These are phyloP conservation scores for Didymella lethalis DNA, from an alignment of 2,329 filamentous ascomycete species.

Conservation along the genomic window DNA sequence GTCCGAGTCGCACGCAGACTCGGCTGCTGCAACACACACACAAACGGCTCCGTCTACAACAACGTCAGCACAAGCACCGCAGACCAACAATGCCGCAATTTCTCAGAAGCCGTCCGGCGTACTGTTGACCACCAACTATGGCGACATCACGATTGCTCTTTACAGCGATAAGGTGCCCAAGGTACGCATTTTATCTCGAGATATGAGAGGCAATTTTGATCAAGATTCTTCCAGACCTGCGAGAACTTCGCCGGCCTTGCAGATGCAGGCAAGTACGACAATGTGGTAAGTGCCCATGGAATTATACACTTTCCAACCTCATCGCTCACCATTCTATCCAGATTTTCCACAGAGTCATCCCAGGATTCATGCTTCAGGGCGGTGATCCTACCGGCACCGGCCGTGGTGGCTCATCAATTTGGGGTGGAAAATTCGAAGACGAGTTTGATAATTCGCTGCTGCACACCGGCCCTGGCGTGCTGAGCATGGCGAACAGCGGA, in stretches of 20 bases:
- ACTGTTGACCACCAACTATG: constrained; percentile 60
- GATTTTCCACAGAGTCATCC: constrained; percentile 92
- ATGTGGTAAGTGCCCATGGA: constrained; percentile 51
- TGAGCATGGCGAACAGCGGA: constrained; percentile 95
- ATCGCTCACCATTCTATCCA: too few species aligned
- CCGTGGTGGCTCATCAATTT: constrained; percentile 86
- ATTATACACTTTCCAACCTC: too few species aligned
- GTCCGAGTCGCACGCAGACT: neutral
- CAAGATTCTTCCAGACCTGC: constrained; percentile 64
- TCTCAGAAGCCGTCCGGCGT: neutral
- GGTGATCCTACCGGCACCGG: constrained; percentile 95
- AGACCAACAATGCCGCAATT: neutral
- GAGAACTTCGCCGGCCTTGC: constrained; percentile 85
- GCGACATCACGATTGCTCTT: constrained; percentile 84
- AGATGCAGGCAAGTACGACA: constrained; percentile 85
- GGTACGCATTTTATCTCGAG: neutral
- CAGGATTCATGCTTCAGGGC: constrained; percentile 94
- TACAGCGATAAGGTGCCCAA: constrained; percentile 88
- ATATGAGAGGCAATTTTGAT: neutral
- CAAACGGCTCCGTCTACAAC: constrained; percentile 1
- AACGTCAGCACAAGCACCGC: constrained; percentile 6
- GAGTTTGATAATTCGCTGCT: constrained; percentile 81
- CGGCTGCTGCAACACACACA: constrained; percentile 1
- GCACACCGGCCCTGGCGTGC: constrained; percentile 88
- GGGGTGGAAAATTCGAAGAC: constrained; percentile 91